A percentile compares a stretch with the other conserved stretches of the same genome.
phyloP scores from a whole-genome alignment of 129 eudicot species.

The Silybum marianum region DNA sequence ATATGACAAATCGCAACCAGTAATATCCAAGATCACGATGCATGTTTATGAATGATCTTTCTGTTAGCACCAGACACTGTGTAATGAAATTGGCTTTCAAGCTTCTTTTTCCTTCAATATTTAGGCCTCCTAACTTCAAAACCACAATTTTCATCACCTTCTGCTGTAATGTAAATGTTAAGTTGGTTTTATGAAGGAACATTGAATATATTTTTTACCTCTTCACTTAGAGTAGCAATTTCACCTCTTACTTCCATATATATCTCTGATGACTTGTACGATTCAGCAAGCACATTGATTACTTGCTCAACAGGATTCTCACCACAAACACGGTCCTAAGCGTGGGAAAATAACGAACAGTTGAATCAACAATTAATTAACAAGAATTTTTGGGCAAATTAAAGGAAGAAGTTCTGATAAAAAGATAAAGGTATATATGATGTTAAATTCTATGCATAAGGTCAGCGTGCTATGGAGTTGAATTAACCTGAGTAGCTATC shows the following conservation, averaged over 20 bases:
- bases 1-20: conserved; percentile 42
- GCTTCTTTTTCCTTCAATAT: conserved; percentile 11
- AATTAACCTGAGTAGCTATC: no score
- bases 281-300: conserved; percentile 39
- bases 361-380: neutral
- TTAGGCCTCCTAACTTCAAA: conserved; percentile 13
- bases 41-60: conserved; percentile 43
- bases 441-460: neutral
- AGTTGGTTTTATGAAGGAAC: neutral
- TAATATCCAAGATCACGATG: conserved; percentile 44
- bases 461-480: neutral
- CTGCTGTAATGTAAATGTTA: neutral
- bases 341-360: neutral
- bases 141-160: neutral
- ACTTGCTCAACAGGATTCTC: conserved; percentile 44
- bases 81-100: conserved; percentile 30
- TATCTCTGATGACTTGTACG: conserved; percentile 55
- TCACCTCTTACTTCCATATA: conserved; percentile 34
- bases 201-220: conserved; percentile 32
- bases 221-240: conserved; percentile 37
- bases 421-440: neutral
- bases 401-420: neutral
- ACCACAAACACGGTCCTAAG: conserved; percentile 42
- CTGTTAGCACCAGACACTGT: conserved; percentile 37
- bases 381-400: neutral